Evolutionary conservation across 2,329 filamentous ascomycete genomes (phyloP), one percentile per base, ranked within the genome.

Genomic region (Fusarium sulawesiense): DNA sequence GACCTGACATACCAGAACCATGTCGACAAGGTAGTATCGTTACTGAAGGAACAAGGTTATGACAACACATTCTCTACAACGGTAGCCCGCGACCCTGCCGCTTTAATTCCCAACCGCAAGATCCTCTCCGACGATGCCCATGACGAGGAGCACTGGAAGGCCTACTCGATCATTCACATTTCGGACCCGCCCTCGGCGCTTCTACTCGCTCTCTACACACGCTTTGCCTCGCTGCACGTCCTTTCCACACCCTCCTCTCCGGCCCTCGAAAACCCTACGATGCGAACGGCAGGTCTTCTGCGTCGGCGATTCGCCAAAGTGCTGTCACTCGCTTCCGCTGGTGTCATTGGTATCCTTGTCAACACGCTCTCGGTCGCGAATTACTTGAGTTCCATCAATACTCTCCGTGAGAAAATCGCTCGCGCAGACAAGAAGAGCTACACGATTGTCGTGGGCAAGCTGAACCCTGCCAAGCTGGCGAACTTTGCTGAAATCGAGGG

Each of bases 401-500:
- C 91, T 57, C 86, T 98, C 32, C 90, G 92, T 64, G 79, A 83
- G 10, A 88, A 90, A 66, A 97, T 99, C 72, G 86, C 88, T 0
- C 86, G 85, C 0, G 92, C 93, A 0, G 94, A 94, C 13, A 98
- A 98, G 83, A 99, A 98, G 83, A 92, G 89, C 78, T 99, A 99
- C 79, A 93, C 95, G 3, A 93, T 99, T 49, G 96, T 99, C 3
- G 96, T 99, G 0, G 96, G 96, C 63, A 98, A 98, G 79, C 85
- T 99, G 27, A 99, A 98, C 76, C 91, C 94, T 0, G 95, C 94
- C 40, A 99, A 99, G 79, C 86, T 99, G 23, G 96, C 96, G 50
- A 99, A 99, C 80, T 99, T 99, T 81, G 89, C 92, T 61, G 96
- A 99, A 79, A 89, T 99, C 7, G 95, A 94, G 45, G 95, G 94